A percentile compares a stretch with the other conserved stretches of the same genome.
These are phyloP conservation scores for Leccinum uliginosum DNA, from an alignment of 768 basidiomycete genomes.

Conservation along the genomic window DNA sequence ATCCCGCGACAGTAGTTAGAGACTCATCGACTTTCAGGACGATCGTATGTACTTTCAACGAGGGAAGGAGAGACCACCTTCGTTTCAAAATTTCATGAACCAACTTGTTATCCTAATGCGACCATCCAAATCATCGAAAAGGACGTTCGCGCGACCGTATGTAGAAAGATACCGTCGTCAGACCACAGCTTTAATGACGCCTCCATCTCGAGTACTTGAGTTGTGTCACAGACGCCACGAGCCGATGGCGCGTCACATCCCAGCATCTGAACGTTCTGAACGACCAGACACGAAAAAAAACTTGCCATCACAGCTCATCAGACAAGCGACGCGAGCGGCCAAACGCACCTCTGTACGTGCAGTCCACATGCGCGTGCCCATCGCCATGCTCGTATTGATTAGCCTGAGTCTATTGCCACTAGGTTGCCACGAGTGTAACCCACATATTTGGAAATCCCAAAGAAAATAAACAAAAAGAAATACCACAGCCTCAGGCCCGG, in stretches of 20 bases:
- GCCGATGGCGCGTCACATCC: constrained; percentile 34
- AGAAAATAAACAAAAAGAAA: neutral
- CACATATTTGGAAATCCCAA: neutral
- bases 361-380: constrained; percentile 28
- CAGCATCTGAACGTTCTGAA: constrained; percentile 45
- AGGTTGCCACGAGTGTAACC: neutral
- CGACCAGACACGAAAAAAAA: neutral
- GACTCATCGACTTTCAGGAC: neutral
- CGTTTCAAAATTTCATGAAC: neutral
- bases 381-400: constrained; percentile 35
- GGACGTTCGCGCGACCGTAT: neutral
- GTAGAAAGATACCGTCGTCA: neutral
- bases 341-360: constrained; percentile 38
- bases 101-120: neutral
- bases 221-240: constrained; percentile 44
- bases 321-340: neutral
- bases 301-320: neutral
- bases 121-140: neutral
- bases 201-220: constrained; percentile 39
- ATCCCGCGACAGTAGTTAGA: constrained; percentile 4
- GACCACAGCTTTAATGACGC: constrained; percentile 20
- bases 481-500: no score
- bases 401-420: constrained; percentile 44
- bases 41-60: neutral
- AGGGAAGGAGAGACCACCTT: neutral